Evolutionary conservation across 2,329 filamentous ascomycete genomes (phyloP).

Genomic region (Fulvia fulva): DNA sequence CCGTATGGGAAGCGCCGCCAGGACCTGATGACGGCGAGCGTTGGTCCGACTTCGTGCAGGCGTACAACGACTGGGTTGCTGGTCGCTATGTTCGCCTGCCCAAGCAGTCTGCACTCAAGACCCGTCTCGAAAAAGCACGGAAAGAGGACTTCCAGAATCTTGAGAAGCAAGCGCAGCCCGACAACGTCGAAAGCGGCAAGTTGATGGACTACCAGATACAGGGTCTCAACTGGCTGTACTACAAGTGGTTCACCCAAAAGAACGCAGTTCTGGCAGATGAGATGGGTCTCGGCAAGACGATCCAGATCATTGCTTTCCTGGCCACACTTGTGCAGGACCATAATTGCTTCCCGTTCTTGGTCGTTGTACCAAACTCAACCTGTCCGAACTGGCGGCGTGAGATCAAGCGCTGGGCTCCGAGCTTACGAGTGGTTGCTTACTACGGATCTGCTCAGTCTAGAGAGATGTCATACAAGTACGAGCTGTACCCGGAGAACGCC

Average conservation of each 20-base stretch:
- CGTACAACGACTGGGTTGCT: constrained; percentile 81
- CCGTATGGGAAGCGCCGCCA: constrained; percentile 84
- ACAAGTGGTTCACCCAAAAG: constrained; percentile 75
- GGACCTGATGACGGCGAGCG: constrained; percentile 58
- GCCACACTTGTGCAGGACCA: constrained; percentile 60
- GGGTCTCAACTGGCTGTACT: constrained; percentile 91
- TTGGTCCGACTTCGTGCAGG: constrained; percentile 75
- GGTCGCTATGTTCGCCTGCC: constrained; percentile 69
- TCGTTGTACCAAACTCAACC: constrained; percentile 92
- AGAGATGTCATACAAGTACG: constrained; percentile 72
- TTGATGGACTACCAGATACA: constrained; percentile 93
- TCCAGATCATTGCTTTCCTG: constrained; percentile 83
- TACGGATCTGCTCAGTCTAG: constrained; percentile 75
- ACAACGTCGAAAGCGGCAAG: constrained; percentile 68
- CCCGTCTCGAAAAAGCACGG: constrained; percentile 66
- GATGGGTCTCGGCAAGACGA: constrained; percentile 97
- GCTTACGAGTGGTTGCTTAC: constrained; percentile 83
- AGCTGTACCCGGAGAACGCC: constrained; percentile 68
- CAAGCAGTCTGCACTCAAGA: constrained; percentile 53
- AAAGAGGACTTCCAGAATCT: constrained; percentile 62
- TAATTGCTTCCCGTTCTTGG: constrained; percentile 82
- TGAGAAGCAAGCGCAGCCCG: constrained; percentile 68
- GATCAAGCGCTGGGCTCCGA: constrained; percentile 88
- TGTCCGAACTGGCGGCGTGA: constrained; percentile 97
- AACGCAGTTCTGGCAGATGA: constrained; percentile 94